phyloP scores from a whole-genome alignment of 78 protist genomes.

The Acrasis kona region DNA sequence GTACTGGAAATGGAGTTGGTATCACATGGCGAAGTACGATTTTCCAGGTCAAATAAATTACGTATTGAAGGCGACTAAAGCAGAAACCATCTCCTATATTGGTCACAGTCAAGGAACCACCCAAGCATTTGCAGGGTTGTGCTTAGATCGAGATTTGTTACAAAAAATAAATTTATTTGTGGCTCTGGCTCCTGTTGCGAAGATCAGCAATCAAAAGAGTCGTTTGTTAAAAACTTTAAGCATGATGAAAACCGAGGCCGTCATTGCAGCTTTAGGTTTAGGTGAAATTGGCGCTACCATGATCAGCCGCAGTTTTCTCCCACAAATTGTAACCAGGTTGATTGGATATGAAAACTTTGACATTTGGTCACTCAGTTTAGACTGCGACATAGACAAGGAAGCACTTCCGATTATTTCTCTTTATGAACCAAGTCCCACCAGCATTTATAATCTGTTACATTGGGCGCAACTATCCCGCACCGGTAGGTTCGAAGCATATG shows the following conservation, averaged over 20 bases:
- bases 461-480: slow-evolving; percentile 1
- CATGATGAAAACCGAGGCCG: not conserved
- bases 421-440: not conserved
- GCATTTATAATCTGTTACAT: not conserved
- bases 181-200: not conserved
- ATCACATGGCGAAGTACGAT: not conserved
- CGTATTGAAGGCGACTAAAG: not conserved
- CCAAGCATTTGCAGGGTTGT: not conserved
- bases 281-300: not conserved
- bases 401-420: not conserved
- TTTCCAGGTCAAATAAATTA: slow-evolving; percentile 1
- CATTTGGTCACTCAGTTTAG: not conserved
- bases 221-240: not conserved
- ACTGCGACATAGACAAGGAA: not conserved
- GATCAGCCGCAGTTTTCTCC: not conserved
- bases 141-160: not conserved
- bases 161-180: not conserved
- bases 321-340: too few relatives aligned
- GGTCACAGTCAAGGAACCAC: not conserved
- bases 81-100: not conserved
- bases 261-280: too few relatives aligned
- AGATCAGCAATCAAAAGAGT: not conserved
- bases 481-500: not conserved
- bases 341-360: too few relatives aligned
- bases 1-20: not conserved